These are phyloP conservation scores for Penicillium rolfsii DNA, from an alignment of 2,329 filamentous ascomycete species.

Conservation along the genomic window DNA sequence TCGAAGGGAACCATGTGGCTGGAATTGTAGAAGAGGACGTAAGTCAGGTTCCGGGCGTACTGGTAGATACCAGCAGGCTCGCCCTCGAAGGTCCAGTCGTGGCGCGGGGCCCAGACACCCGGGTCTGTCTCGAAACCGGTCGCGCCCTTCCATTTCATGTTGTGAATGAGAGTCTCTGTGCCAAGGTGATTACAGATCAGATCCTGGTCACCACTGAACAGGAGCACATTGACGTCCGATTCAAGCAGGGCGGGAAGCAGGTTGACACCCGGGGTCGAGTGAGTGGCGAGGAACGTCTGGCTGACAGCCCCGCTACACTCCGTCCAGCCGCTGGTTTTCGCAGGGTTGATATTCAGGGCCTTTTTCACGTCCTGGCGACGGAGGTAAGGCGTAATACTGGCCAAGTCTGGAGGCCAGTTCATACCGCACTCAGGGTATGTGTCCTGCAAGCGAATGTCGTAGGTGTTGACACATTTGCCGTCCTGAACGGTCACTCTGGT, in stretches of 20 bases:
- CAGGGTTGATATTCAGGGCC: conserved; percentile 79
- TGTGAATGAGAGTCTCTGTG: conserved; percentile 86
- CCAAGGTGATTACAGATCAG: conserved; percentile 97
- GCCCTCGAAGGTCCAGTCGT: conserved; percentile 91
- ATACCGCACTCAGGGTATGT: conserved; percentile 84
- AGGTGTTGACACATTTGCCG: conserved; percentile 86
- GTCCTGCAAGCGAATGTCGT: conserved; percentile 87
- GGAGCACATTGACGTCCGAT: conserved; percentile 71
- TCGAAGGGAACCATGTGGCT: conserved; percentile 99
- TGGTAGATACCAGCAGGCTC: conserved; percentile 90
- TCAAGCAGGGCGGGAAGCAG: conserved; percentile 78
- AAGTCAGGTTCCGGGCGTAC: conserved; percentile 90
- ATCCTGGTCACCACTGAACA: conserved; percentile 93
- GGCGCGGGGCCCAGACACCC: conserved; percentile 87
- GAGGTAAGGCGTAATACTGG: conserved; percentile 77
- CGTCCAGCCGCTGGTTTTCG: conserved; percentile 84
- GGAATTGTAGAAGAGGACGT: conserved; percentile 91
- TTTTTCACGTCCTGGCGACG: conserved; percentile 74
- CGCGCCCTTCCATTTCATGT: conserved; percentile 87
- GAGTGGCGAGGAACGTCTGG: conserved; percentile 67
- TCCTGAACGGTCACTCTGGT: conserved; percentile 66
- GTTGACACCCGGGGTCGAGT: conserved; percentile 72
- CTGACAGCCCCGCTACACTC: conserved; percentile 86
- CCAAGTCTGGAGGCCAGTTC: conserved; percentile 94
- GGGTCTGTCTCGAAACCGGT: conserved; percentile 88